Base-by-base conservation (phyloP, 2,329 filamentous ascomycete species). In the Lasiodiplodia sp. region DNA sequence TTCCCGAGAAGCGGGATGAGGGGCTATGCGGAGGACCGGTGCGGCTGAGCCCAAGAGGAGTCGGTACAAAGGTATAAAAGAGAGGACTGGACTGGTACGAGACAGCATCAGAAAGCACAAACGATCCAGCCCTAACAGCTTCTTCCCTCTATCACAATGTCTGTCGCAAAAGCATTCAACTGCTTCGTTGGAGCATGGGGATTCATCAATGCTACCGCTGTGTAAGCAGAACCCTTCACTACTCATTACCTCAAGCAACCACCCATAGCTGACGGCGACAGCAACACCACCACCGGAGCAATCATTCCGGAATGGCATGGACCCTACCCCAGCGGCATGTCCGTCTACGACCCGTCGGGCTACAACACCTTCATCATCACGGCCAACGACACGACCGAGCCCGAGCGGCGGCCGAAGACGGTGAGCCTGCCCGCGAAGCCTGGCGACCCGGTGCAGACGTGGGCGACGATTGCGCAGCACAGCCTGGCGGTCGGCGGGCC, bases 301-400 rank as follows among this genome's bases (percentile, higher is more conserved):
- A 47, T 64, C 60, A 34, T 64, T n/a, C 44, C 44, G 2, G 60
- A 64, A 28, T 64, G 60, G 60, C 60, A 64, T 31, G 51, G 60
- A n/a, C 4, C 14, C 10, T 52, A 64, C 47, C 60, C 60, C 23
- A 64, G 60, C 47, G 60, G 60, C 47, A 38, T 38, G 4, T 64
- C 60, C 5, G 47, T 52, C 44, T 64, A 64, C 60, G 21, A 31
- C n/a, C n/a, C 60, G 11, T 64, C 60, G 11, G 60, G 60, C 47
- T 64, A 64, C 60, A 21, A 37, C 44, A 10, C 18, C 28, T 64
- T 37, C 60, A 25, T 52, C 44, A 38, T 64, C 44, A 64, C 60
- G 16, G 47, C 44, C 47, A 64, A 64, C 47, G 60, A 64, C 60
- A 64, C 60, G 21, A 64, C 60, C 12, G 23, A 64, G 47, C 31